Conservation (phyloP, 768 basidiomycete genomes). For the Boletus huronensis region DNA sequence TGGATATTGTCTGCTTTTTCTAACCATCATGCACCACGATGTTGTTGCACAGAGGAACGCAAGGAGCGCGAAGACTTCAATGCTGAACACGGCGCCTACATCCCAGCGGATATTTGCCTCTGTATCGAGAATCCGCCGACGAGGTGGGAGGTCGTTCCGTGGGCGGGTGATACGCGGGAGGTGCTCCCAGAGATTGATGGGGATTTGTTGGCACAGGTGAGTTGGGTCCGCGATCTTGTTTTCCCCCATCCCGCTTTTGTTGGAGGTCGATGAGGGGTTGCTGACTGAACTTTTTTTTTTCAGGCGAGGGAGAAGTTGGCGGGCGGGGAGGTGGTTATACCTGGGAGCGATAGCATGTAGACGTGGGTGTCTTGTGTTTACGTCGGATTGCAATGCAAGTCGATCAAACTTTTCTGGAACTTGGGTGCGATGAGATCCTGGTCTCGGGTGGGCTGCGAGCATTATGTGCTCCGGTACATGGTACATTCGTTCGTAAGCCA, state of each 20-base stretch:
- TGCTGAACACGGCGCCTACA: slow-evolving; percentile 63
- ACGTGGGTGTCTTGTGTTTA: background rate
- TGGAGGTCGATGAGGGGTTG: background rate
- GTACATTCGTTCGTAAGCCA: background rate
- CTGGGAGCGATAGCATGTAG: slow-evolving; percentile 27
- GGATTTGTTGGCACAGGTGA: slow-evolving; percentile 57
- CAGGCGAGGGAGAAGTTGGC: slow-evolving; percentile 33
- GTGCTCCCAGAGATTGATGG: slow-evolving; percentile 57
- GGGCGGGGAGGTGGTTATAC: slow-evolving; percentile 12
- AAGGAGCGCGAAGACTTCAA: slow-evolving; percentile 66
- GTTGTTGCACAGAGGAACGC: slow-evolving; percentile 54
- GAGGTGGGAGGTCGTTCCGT: slow-evolving; percentile 63
- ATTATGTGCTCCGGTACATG: background rate
- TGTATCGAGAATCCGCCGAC: slow-evolving; percentile 74
- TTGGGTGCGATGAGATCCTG: background rate
- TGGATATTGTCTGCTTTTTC: background rate
- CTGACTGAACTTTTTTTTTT: background rate
- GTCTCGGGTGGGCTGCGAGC: background rate
- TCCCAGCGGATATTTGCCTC: slow-evolving; percentile 78
- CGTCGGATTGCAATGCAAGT: too few species aligned
- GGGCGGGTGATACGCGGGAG: slow-evolving; percentile 52
- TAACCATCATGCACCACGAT: background rate
- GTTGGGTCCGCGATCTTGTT: background rate
- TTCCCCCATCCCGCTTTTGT: background rate
- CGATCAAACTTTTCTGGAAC: background rate